Percentiles rank a stretch among this genome's conserved stretches.
These are phyloP conservation scores for Scedosporium dehoogii DNA, from an alignment of 2,329 filamentous ascomycete species.

Conservation along the genomic window DNA sequence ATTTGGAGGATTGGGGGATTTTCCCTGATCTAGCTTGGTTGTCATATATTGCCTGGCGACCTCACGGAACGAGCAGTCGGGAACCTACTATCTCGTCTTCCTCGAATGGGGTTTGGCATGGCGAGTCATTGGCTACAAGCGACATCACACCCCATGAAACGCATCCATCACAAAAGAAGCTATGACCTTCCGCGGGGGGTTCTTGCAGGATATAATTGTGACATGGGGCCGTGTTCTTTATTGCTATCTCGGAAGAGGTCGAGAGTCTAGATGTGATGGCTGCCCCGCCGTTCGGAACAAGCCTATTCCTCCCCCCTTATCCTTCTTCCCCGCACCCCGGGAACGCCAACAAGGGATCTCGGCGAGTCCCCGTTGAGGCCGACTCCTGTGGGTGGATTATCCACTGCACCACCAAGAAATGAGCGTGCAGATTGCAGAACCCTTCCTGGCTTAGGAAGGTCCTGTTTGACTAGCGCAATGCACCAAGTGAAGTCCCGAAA, in stretches of 20 bases:
- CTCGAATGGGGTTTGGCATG: background rate
- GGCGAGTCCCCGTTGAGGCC: no score
- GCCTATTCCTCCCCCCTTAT: background rate
- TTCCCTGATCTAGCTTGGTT: background rate
- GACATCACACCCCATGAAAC: background rate
- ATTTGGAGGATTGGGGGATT: background rate
- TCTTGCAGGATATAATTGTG: background rate
- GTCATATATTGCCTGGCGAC: background rate
- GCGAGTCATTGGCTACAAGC: background rate
- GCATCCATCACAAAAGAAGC: constrained; percentile 1
- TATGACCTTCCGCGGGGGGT: background rate
- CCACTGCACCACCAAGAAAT: no score
- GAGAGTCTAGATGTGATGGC: background rate
- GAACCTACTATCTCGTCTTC: background rate
- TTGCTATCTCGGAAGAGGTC: background rate
- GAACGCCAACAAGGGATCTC: no score
- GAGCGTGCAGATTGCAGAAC: no score
- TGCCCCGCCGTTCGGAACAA: background rate
- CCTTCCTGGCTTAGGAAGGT: no score
- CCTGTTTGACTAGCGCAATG: no score
- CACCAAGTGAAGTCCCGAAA: no score
- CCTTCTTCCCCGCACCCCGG: no score
- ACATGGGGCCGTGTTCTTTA: background rate
- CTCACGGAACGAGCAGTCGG: background rate
- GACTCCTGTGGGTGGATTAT: no score